Evolutionary conservation across 768 basidiomycete genomes (phyloP), one percentile per base, ranked within the genome.

Genomic region (Serpula lacrymans): DNA sequence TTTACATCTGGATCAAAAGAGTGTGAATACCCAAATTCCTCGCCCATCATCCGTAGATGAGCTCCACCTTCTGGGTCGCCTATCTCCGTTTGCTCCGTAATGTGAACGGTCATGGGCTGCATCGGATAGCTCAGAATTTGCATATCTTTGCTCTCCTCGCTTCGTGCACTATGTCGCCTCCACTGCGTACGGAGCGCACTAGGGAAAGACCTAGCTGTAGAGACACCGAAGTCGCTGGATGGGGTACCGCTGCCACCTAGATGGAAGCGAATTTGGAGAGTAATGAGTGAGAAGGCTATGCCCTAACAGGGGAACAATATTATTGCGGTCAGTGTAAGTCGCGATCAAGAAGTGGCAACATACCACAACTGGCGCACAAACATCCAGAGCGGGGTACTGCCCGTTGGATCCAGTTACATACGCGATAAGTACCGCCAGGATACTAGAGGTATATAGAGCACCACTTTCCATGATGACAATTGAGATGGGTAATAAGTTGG

Each of bases 231-330:
- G n/a, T n/a, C n/a, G n/a, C n/a, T n/a, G n/a, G n/a, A n/a, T n/a
- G n/a, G n/a, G n/a, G n/a, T n/a, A n/a, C n/a, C n/a, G 20, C 34
- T 41, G 20, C n/a, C 9, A 5, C 39, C 39, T 10, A 41, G n/a
- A n/a, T 38, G 34, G n/a, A 41, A 41, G 39, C 34, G 39, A 21
- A 41, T 31, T 41, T 41, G 39, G 18, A 41, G n/a, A 11, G 34
- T 41, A 22, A 37, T 41, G 35, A 41, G 39, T 12, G 29, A 41
- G 31, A 41, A 41, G 17, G 24, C 34, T 13, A 41, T 37, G 5
- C 39, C 39, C 39, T 41, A 23, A 33, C n/a, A n/a, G n/a, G n/a
- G n/a, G n/a, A n/a, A n/a, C n/a, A n/a, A n/a, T n/a, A 6, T 13
- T 41, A 18, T 8, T 34, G 11, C 7, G 20, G 12, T 6, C 27